Evolutionary conservation across 1,284 basidiomycete genomes (phyloP).

Genomic region (Austropuccinia psidii): DNA sequence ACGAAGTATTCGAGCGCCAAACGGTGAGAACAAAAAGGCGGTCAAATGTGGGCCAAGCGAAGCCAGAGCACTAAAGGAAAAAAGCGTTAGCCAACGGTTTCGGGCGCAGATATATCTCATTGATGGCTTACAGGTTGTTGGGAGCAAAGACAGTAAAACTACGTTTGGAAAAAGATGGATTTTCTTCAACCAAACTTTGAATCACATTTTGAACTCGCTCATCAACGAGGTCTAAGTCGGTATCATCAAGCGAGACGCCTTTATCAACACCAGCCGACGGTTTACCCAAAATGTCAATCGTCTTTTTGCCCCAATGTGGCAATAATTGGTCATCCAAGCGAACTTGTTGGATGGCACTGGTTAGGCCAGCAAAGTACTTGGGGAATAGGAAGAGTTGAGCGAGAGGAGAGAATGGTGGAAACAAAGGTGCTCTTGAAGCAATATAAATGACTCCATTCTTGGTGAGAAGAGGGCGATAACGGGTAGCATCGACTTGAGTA

Average conservation of each 20-base stretch:
- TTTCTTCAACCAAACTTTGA: not conserved
- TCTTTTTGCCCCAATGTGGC: conserved; percentile 38
- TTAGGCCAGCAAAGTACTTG: conserved; percentile 41
- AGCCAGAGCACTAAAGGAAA: not conserved
- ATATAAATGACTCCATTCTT: conserved; percentile 43
- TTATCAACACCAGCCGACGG: not conserved
- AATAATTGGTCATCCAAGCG: conserved; percentile 40
- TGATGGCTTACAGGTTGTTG: conserved; percentile 3
- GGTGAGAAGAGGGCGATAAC: conserved; percentile 39
- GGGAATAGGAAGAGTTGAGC: conserved; percentile 43
- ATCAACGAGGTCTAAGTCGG: conserved; percentile 34
- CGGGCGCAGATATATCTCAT: not conserved
- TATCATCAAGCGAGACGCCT: conserved; percentile 32
- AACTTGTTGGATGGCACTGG: conserved; percentile 42
- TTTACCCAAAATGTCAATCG: conserved; percentile 4
- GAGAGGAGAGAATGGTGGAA: conserved; percentile 43
- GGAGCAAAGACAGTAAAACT: conserved; percentile 33
- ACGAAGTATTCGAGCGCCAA: conserved; percentile 41
- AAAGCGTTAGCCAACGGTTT: not conserved
- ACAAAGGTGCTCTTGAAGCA: conserved; percentile 38
- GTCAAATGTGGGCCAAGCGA: conserved; percentile 25
- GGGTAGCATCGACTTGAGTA: not conserved
- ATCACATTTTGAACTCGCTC: conserved; percentile 37
- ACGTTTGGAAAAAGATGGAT: not conserved
- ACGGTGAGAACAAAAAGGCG: conserved; percentile 43